Evolutionary conservation across 176 grass and related monocot species (phyloP).

Genomic region (Cenchrus purpureus): DNA sequence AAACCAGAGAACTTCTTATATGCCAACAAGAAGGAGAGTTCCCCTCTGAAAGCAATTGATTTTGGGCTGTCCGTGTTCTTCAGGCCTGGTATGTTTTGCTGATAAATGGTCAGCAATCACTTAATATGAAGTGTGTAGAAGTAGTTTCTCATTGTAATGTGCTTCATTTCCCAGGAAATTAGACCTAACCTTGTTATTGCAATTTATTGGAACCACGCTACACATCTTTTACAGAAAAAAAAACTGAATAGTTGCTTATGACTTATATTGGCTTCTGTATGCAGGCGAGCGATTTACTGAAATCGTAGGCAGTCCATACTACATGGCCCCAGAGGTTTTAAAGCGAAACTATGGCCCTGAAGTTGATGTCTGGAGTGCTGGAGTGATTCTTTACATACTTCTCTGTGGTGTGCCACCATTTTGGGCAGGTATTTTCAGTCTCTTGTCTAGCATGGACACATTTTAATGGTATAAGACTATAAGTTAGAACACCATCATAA

Average conservation of each 20-base stretch:
- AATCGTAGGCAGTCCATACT: constrained; percentile 99
- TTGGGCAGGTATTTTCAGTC: constrained; percentile 77
- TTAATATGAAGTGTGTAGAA: constrained; percentile 7
- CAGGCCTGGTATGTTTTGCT: constrained; percentile 63
- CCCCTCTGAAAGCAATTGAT: constrained; percentile 95
- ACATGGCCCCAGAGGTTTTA: constrained; percentile 99
- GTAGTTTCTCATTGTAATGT: not conserved
- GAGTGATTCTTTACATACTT: constrained; percentile 97
- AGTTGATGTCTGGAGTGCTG: constrained; percentile 98
- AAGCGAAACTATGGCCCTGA: constrained; percentile 96
- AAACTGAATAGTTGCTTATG: constrained; percentile 21
- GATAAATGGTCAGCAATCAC: constrained; percentile 8
- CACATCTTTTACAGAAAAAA: not conserved
- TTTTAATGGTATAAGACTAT: not conserved
- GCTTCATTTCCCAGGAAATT: constrained; percentile 31
- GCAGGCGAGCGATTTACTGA: constrained; percentile 84
- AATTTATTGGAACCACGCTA: constrained; percentile 23
- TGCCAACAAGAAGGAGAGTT: constrained; percentile 87
- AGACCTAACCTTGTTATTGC: constrained; percentile 21
- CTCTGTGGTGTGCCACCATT: constrained; percentile 96
- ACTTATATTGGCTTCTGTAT: constrained; percentile 11
- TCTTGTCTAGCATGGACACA: constrained; percentile 17
- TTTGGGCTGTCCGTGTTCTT: constrained; percentile 96
- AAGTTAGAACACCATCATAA: constrained; percentile 35
- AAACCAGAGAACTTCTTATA: constrained; percentile 98